Evolutionary conservation across 1,284 basidiomycete species (phyloP).

Genomic region (Fomitiporia mediterranea): DNA sequence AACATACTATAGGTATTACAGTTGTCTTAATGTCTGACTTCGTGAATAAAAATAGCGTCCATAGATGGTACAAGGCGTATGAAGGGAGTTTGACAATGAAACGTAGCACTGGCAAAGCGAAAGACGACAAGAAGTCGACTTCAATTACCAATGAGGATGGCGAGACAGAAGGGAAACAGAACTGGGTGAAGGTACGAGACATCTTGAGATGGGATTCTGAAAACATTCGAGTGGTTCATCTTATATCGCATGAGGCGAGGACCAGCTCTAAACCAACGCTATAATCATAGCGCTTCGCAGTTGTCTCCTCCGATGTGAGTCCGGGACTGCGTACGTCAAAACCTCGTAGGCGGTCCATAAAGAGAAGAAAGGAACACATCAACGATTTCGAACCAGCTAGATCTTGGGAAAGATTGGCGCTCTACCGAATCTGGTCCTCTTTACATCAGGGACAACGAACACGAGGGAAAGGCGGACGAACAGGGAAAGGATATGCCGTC

Average conservation of each 20-base stretch:
- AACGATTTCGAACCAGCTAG: not conserved
- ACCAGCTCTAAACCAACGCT: not conserved
- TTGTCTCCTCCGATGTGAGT: not conserved
- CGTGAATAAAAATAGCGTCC: conserved; percentile 21
- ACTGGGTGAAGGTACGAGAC: not conserved
- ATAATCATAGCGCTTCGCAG: not conserved
- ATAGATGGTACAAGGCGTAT: conserved; percentile 23
- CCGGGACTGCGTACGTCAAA: conserved; percentile 1
- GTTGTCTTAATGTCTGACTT: conserved; percentile 22
- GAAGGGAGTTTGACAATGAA: conserved; percentile 6
- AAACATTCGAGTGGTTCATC: not conserved
- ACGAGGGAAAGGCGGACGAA: not conserved
- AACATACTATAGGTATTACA: conserved; percentile 18
- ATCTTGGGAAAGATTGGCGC: not conserved
- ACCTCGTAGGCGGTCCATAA: not conserved
- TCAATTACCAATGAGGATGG: not conserved
- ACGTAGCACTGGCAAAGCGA: conserved; percentile 4
- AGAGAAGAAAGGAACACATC: conserved; percentile 1
- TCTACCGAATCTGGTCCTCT: not conserved
- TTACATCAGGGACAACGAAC: not conserved
- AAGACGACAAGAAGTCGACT: not conserved
- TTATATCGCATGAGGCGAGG: not conserved
- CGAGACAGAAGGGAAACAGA: not conserved
- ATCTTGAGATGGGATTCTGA: not conserved
- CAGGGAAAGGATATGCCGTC: not conserved